A percentile compares a stretch with the other conserved stretches of the same genome.
Evolutionary conservation across 768 basidiomycete genomes (phyloP).

Genomic region (Agaricus blazei): DNA sequence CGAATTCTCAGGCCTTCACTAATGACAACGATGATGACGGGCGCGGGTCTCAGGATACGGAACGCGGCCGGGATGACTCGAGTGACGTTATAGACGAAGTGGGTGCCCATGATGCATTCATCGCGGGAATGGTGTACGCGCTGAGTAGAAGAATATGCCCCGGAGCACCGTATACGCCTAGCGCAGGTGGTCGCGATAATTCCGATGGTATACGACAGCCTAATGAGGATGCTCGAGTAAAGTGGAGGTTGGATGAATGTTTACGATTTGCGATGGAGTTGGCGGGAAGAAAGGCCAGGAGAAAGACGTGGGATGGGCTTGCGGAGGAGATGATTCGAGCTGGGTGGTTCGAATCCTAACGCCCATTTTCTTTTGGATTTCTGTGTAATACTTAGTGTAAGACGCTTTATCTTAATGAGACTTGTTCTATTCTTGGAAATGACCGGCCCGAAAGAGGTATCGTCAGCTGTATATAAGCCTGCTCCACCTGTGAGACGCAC

Average conservation of each 20-base stretch:
- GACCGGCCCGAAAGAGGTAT: background rate
- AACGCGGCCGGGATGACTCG: slow-evolving; percentile 31
- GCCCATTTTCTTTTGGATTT: background rate
- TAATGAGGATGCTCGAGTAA: slow-evolving; percentile 39
- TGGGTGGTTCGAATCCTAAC: slow-evolving; percentile 61
- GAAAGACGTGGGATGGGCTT: slow-evolving; percentile 60
- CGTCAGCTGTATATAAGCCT: background rate
- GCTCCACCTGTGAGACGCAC: background rate
- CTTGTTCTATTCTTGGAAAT: background rate
- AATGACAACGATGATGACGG: slow-evolving; percentile 37
- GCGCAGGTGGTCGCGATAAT: slow-evolving; percentile 33
- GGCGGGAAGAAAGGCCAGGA: slow-evolving; percentile 67
- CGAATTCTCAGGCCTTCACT: slow-evolving; percentile 24
- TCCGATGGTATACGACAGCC: slow-evolving; percentile 14
- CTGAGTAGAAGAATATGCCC: slow-evolving; percentile 68
- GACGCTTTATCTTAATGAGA: background rate
- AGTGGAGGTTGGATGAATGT: slow-evolving; percentile 82
- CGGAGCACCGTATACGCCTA: slow-evolving; percentile 72
- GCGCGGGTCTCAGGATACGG: slow-evolving; percentile 56
- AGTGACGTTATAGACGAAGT: slow-evolving; percentile 60
- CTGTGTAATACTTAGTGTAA: background rate
- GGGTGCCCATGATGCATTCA: slow-evolving; percentile 77
- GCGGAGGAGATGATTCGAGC: slow-evolving; percentile 69
- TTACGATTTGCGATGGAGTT: slow-evolving; percentile 84
- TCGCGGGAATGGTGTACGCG: slow-evolving; percentile 86